phyloP scores from a whole-genome alignment of 2,329 filamentous ascomycete genomes.

The Madurella fahalii region DNA sequence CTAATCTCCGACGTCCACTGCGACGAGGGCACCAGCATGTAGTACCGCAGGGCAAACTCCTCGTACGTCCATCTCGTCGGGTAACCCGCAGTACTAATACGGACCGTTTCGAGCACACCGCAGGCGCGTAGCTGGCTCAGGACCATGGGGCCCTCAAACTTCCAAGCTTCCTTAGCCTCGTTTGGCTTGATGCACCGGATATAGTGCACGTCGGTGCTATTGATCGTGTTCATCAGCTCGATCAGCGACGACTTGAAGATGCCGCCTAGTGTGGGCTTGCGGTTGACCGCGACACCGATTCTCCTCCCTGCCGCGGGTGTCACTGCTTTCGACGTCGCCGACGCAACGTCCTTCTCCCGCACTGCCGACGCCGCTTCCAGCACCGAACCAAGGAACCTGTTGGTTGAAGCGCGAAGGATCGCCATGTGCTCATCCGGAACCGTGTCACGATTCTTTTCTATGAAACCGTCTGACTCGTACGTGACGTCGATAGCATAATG shows the following conservation, averaged over 20 bases:
- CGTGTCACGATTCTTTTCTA: constrained; percentile 98
- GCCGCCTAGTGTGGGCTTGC: constrained; percentile 93
- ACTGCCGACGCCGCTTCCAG: constrained; percentile 81
- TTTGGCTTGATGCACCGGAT: constrained; percentile 99
- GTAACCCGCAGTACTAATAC: constrained; percentile 96
- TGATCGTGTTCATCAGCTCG: constrained; percentile 96
- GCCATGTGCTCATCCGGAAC: constrained; percentile 98
- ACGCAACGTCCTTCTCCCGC: constrained; percentile 78
- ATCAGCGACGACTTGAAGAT: constrained; percentile 99
- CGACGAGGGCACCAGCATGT: constrained; percentile 89
- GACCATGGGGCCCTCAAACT: constrained; percentile 98
- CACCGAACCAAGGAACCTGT: constrained; percentile 79
- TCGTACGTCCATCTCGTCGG: constrained; percentile 98
- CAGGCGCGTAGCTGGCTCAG: constrained; percentile 94
- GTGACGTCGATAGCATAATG: constrained; percentile 98
- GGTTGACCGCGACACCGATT: constrained; percentile 86
- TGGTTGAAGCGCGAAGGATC: constrained; percentile 77
- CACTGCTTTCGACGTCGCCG: constrained; percentile 64
- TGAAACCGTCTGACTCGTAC: constrained; percentile 98
- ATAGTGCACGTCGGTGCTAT: constrained; percentile 96
- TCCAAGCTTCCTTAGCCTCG: constrained; percentile 93
- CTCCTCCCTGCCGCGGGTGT: constrained; percentile 78
- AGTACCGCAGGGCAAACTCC: constrained; percentile 95
- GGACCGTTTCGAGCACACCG: constrained; percentile 96
- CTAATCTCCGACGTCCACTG: constrained; percentile 93